phyloP scores from a whole-genome alignment of 768 basidiomycete genomes.

The Russula emetica region DNA sequence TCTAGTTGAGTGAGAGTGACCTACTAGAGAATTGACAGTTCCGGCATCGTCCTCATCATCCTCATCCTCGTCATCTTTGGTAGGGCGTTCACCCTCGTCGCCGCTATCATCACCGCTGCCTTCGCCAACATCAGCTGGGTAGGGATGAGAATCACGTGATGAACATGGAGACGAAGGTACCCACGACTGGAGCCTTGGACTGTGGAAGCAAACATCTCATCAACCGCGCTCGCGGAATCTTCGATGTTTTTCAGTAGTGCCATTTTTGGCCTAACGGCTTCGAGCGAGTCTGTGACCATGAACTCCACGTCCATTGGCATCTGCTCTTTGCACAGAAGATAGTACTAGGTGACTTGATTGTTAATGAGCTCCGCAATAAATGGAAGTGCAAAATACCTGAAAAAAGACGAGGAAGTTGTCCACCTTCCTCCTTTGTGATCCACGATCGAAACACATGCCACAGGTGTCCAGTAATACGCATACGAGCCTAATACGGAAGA shows the following conservation, averaged over 20 bases:
- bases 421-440: constrained; percentile 85
- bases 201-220: constrained; percentile 76
- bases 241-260: constrained; percentile 67
- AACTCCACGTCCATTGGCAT: constrained; percentile 99
- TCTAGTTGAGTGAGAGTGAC: constrained; percentile 26
- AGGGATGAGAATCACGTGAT: constrained; percentile 24
- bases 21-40: constrained; percentile 52
- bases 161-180: constrained; percentile 27
- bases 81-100: constrained; percentile 42
- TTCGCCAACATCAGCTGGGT: constrained; percentile 37
- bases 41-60: constrained; percentile 52
- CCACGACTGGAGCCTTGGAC: constrained; percentile 57
- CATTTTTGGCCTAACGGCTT: constrained; percentile 85
- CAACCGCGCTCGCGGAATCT: constrained; percentile 83
- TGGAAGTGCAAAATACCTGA: constrained; percentile 52
- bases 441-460: constrained; percentile 96
- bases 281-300: constrained; percentile 91
- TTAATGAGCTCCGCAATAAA: neutral
- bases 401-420: constrained; percentile 92
- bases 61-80: constrained; percentile 61
- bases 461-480: constrained; percentile 93
- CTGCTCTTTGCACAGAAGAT: constrained; percentile 81
- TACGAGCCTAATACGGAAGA: constrained; percentile 87
- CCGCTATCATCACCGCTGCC: constrained; percentile 58
- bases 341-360: constrained; percentile 48